Percentiles rank a stretch among this genome's conserved stretches.
These are phyloP conservation scores for Nitzschia sp. DNA, from an alignment of 108 stramenopile genomes.

Conservation along the genomic window DNA sequence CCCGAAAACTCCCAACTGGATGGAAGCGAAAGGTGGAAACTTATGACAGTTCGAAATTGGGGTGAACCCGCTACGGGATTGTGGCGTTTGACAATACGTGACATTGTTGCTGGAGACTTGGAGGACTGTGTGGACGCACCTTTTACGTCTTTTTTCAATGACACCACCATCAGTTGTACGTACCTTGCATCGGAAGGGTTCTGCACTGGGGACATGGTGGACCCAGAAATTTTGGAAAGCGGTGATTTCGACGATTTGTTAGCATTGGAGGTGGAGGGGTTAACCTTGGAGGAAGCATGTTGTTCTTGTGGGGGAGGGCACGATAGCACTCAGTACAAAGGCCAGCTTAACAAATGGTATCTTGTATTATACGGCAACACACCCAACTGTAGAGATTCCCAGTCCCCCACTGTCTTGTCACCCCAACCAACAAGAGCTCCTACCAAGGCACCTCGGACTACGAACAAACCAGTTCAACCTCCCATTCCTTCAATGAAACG, in stretches of 20 bases:
- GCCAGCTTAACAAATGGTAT: constrained; percentile 28
- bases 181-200: background rate
- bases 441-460: background rate
- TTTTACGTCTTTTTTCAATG: background rate
- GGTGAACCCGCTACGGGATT: constrained; percentile 33
- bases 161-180: background rate
- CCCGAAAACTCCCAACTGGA: constrained; percentile 19
- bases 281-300: constrained; percentile 24
- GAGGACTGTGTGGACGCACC: constrained; percentile 15
- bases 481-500: background rate
- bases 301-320: constrained; percentile 36
- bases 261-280: constrained; percentile 2
- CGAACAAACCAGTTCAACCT: background rate
- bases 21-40: constrained; percentile 35
- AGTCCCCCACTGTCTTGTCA: background rate
- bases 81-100: constrained; percentile 34
- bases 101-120: constrained; percentile 20
- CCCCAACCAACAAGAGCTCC: background rate
- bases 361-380: constrained; percentile 36
- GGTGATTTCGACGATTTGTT: background rate
- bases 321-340: background rate
- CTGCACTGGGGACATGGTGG: background rate
- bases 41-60: constrained; percentile 46
- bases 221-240: background rate
- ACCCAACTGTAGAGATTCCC: background rate